Conservation (phyloP, 1,284 basidiomycete species). For the Cerioporus squamosus region DNA sequence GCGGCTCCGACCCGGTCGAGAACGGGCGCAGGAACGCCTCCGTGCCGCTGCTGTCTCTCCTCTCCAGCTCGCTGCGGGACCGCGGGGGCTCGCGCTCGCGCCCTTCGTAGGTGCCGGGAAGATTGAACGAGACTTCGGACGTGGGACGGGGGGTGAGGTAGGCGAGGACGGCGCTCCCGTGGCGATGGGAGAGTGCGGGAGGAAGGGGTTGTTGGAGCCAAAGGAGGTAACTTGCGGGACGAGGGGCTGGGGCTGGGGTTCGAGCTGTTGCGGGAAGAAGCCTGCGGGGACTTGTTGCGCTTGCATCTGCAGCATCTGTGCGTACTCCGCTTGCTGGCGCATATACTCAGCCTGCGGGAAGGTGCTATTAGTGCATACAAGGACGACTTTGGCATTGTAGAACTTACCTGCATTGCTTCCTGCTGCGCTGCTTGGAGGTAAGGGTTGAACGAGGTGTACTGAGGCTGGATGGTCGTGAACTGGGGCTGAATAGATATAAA, state of each 20-base stretch:
- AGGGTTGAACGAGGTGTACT: constrained; percentile 88
- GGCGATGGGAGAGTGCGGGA: constrained; percentile 36
- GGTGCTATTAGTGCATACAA: constrained; percentile 76
- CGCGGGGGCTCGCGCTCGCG: constrained; percentile 1
- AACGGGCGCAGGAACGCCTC: constrained; percentile 32
- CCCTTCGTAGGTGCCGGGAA: constrained; percentile 25
- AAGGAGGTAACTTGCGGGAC: constrained; percentile 63
- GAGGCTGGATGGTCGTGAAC: constrained; percentile 66
- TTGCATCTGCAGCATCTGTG: constrained; percentile 39
- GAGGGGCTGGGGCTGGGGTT: constrained; percentile 42
- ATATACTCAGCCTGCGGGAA: constrained; percentile 58
- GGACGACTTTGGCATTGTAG: constrained; percentile 72
- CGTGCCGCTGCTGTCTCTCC: constrained; percentile 1
- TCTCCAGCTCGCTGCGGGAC: background rate
- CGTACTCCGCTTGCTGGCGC: constrained; percentile 69
- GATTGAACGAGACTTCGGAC: constrained; percentile 26
- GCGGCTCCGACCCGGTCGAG: constrained; percentile 25
- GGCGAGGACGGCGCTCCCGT: constrained; percentile 40
- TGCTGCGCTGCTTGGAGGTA: constrained; percentile 92
- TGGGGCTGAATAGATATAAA: constrained; percentile 48
- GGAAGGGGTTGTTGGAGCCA: constrained; percentile 96
- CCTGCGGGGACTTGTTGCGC: constrained; percentile 40
- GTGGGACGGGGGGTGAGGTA: constrained; percentile 30
- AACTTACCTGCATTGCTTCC: constrained; percentile 61
- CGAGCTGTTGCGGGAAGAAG: constrained; percentile 36